Evolutionary conservation across 2,329 filamentous ascomycete genomes (phyloP).

Genomic region (Aspergillus japonicus): DNA sequence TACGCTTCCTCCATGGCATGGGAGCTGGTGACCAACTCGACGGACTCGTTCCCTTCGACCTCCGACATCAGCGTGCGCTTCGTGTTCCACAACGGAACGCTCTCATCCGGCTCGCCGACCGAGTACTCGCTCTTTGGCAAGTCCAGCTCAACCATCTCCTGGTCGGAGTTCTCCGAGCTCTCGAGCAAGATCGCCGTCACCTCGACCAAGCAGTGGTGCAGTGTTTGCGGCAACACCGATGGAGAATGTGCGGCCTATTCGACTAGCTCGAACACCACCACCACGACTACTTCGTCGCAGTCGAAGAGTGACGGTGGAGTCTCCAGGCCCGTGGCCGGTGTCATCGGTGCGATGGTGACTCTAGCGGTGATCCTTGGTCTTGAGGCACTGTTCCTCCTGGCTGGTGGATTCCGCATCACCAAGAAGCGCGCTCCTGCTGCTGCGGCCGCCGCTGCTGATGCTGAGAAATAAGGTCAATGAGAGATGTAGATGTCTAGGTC

Average conservation of each 20-base stretch:
- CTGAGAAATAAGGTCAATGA: constrained; percentile 20
- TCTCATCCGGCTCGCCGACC: constrained; percentile 46
- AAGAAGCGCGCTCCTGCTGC: constrained; percentile 47
- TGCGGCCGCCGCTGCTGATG: constrained; percentile 13
- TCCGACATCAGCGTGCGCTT: constrained; percentile 60
- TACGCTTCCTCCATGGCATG: constrained; percentile 81
- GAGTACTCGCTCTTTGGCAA: constrained; percentile 64
- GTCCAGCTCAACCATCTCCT: constrained; percentile 57
- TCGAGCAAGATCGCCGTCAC: constrained; percentile 67
- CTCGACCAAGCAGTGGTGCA: constrained; percentile 69
- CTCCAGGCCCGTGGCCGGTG: constrained; percentile 71
- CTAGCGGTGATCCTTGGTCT: constrained; percentile 62
- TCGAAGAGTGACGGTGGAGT: constrained; percentile 48
- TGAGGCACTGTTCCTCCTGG: constrained; percentile 53
- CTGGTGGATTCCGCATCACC: constrained; percentile 59
- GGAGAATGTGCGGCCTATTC: constrained; percentile 60
- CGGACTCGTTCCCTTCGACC: constrained; percentile 41
- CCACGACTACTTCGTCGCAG: constrained; percentile 18
- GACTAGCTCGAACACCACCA: constrained; percentile 26
- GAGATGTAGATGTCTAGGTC: neutral
- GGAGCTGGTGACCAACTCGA: constrained; percentile 62
- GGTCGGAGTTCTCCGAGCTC: constrained; percentile 63
- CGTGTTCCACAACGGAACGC: constrained; percentile 62
- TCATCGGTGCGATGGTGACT: constrained; percentile 72
- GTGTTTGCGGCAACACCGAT: constrained; percentile 69